Conservation (phyloP, 331 rosid species). For the Malus hybrid region DNA sequence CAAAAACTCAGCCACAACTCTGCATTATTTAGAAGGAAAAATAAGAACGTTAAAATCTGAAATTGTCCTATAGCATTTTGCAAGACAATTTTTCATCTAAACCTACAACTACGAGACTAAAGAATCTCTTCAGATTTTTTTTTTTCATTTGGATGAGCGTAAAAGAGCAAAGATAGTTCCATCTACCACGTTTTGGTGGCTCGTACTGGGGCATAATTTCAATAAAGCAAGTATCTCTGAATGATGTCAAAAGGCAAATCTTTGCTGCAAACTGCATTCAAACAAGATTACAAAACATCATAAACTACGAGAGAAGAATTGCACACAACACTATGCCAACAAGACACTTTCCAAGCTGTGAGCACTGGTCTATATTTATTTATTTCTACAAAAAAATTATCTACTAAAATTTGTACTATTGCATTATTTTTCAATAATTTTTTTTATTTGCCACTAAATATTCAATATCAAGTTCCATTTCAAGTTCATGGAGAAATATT, state of each 20-base stretch:
- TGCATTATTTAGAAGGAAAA: constrained; percentile 39
- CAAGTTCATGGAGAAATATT: not conserved
- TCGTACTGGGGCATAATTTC: constrained; percentile 66
- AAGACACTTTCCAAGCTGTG: not conserved
- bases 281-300: not conserved
- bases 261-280: constrained; percentile 71
- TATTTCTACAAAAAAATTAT: not conserved
- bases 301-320: not conserved
- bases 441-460: not conserved
- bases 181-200: constrained; percentile 65
- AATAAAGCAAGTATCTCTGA: constrained; percentile 86
- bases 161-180: not conserved
- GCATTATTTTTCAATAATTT: not conserved
- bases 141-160: not conserved
- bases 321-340: not conserved
- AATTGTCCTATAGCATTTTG: not conserved
- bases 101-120: not conserved
- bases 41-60: not conserved
- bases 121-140: not conserved
- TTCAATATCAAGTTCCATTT: not conserved
- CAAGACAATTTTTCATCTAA: not conserved
- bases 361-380: not conserved
- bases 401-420: not conserved
- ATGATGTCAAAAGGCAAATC: constrained; percentile 92
- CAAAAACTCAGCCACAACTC: constrained; percentile 97